A percentile compares a stretch with the other conserved stretches of the same genome.
phyloP scores from a whole-genome alignment of 2,329 filamentous ascomycete genomes.

The Xylaria sp. region DNA sequence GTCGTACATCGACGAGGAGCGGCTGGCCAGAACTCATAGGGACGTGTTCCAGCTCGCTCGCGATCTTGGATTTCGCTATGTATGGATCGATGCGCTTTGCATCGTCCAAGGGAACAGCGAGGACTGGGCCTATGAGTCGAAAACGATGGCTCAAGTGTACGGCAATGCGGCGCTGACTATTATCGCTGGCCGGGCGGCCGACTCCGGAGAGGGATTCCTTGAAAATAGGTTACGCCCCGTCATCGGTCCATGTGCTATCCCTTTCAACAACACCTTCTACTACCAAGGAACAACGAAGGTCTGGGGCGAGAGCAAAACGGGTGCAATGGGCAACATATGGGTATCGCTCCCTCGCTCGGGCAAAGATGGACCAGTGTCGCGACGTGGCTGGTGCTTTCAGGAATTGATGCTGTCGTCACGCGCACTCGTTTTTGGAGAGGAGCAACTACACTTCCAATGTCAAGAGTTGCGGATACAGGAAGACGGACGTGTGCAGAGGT shows the following conservation, averaged over 20 bases:
- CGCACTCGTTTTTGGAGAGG: constrained; percentile 24
- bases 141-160: constrained; percentile 26
- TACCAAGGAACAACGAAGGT: background rate
- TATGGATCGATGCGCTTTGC: constrained; percentile 38
- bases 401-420: constrained; percentile 29
- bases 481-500: no score
- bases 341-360: constrained; percentile 17
- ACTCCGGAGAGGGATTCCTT: constrained; percentile 26
- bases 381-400: constrained; percentile 35
- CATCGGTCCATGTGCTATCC: constrained; percentile 18
- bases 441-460: constrained; percentile 30
- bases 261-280: background rate
- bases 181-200: constrained; percentile 27
- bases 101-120: constrained; percentile 32
- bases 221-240: constrained; percentile 11
- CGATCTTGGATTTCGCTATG: constrained; percentile 25
- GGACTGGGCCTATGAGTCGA: constrained; percentile 28
- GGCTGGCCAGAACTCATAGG: constrained; percentile 24
- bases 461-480: constrained; percentile 20
- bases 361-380: constrained; percentile 9
- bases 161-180: constrained; percentile 27
- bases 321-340: constrained; percentile 15
- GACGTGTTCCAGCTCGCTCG: constrained; percentile 24
- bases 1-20: constrained; percentile 23
- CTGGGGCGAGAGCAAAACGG: background rate